phyloP scores from a whole-genome alignment of 2,329 filamentous ascomycete genomes.

The Bimuria novae-zelandiae region DNA sequence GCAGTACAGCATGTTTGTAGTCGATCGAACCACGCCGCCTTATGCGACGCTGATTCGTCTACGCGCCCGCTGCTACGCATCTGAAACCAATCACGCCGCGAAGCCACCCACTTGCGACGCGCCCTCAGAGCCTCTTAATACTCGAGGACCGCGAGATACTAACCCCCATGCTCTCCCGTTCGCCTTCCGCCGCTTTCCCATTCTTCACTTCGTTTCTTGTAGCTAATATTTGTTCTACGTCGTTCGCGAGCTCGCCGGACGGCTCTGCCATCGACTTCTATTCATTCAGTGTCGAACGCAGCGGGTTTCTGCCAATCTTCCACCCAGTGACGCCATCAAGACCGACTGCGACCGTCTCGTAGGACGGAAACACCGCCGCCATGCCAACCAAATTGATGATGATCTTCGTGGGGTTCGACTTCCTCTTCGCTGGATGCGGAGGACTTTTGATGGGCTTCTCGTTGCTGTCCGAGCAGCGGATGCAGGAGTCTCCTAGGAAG shows the following conservation, averaged over 20 bases:
- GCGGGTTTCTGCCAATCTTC: background rate
- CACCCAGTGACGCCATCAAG: background rate
- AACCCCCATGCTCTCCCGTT: constrained; percentile 31
- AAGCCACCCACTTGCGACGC: constrained; percentile 37
- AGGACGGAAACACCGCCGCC: constrained; percentile 30
- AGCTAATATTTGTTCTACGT: constrained; percentile 32
- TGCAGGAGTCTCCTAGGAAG: constrained; percentile 50
- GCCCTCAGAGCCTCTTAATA: constrained; percentile 41
- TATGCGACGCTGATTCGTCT: constrained; percentile 34
- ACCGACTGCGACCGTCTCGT: constrained; percentile 9
- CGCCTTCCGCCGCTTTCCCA: constrained; percentile 27
- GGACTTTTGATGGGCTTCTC: constrained; percentile 58
- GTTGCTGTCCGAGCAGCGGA: constrained; percentile 53
- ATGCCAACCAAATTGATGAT: constrained; percentile 60
- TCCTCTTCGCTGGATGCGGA: constrained; percentile 58
- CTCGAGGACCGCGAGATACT: constrained; percentile 29
- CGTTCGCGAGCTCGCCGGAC: constrained; percentile 45
- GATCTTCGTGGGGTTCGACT: constrained; percentile 56
- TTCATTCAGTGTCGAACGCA: constrained; percentile 30
- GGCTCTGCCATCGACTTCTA: constrained; percentile 42
- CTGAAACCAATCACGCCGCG: constrained; percentile 43
- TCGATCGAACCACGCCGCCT: constrained; percentile 10
- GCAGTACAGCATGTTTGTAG: constrained; percentile 24
- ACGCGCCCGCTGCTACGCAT: constrained; percentile 34
- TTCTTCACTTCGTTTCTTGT: constrained; percentile 36